Percentiles rank a stretch among this genome's conserved stretches.
phyloP scores from a whole-genome alignment of 345 rosid species.

The Turritis glabra region DNA sequence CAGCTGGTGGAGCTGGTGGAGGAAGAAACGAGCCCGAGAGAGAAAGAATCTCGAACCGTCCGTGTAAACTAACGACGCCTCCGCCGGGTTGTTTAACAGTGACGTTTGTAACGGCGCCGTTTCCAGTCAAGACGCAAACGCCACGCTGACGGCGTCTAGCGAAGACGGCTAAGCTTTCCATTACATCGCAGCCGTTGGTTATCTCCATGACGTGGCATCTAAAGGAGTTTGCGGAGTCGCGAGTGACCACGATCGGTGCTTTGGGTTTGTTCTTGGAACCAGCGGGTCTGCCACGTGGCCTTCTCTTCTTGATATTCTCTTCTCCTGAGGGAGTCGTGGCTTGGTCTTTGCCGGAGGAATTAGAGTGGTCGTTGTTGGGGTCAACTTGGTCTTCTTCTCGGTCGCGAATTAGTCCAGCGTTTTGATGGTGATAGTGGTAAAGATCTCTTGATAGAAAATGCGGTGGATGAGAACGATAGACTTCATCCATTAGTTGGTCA shows the following conservation, averaged over 20 bases:
- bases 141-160: constrained; percentile 75
- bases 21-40: constrained; percentile 84
- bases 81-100: constrained; percentile 59
- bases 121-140: constrained; percentile 73
- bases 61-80: constrained; percentile 67
- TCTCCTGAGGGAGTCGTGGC: not conserved
- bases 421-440: constrained; percentile 26
- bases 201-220: constrained; percentile 81
- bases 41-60: constrained; percentile 80
- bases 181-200: constrained; percentile 62
- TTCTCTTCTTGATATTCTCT: constrained; percentile 42
- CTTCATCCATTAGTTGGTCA: constrained; percentile 53
- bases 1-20: constrained; percentile 85
- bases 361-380: constrained; percentile 1
- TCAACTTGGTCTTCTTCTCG: constrained; percentile 45
- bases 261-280: constrained; percentile 89
- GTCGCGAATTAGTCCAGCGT: constrained; percentile 56
- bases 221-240: constrained; percentile 82
- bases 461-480: constrained; percentile 57
- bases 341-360: constrained; percentile 39
- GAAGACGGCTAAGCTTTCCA: constrained; percentile 71
- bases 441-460: not conserved
- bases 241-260: constrained; percentile 78
- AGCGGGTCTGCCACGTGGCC: constrained; percentile 77
- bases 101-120: constrained; percentile 73